Evolutionary conservation across 352 stramenopile genomes (phyloP).

Genomic region (Aphanomyces astaci): DNA sequence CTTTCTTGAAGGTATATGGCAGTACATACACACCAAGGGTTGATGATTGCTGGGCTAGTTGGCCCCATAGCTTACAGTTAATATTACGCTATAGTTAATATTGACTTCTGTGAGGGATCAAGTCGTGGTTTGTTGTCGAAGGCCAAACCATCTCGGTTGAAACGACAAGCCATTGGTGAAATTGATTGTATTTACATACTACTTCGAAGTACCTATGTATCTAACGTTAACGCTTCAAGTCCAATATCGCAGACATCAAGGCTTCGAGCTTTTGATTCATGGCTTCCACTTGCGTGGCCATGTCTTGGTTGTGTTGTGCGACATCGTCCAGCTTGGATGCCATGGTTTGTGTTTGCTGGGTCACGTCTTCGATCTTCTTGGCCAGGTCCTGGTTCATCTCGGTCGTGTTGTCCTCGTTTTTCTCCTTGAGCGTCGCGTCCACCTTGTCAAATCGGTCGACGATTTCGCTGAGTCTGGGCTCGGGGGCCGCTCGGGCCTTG

Average conservation of each 20-base stretch:
- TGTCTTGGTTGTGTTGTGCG: background rate
- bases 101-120: too few species aligned
- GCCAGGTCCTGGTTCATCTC: background rate
- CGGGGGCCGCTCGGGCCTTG: background rate
- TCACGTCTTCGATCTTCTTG: constrained; percentile 2
- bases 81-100: too few species aligned
- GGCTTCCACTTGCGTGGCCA: background rate
- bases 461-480: background rate
- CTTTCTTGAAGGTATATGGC: too few species aligned
- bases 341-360: background rate
- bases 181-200: too few species aligned
- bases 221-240: background rate
- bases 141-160: too few species aligned
- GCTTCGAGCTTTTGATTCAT: background rate
- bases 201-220: too few species aligned
- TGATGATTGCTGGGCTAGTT: too few species aligned
- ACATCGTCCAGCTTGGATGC: background rate
- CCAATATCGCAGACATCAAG: background rate
- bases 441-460: background rate
- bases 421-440: background rate
- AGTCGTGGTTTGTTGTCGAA: too few species aligned
- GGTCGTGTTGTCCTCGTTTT: background rate
- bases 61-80: too few species aligned
- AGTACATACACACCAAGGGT: too few species aligned
- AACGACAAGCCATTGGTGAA: too few species aligned